Base-by-base conservation (phyloP, 768 basidiomycete species). In the Boletus eberwhitei region DNA sequence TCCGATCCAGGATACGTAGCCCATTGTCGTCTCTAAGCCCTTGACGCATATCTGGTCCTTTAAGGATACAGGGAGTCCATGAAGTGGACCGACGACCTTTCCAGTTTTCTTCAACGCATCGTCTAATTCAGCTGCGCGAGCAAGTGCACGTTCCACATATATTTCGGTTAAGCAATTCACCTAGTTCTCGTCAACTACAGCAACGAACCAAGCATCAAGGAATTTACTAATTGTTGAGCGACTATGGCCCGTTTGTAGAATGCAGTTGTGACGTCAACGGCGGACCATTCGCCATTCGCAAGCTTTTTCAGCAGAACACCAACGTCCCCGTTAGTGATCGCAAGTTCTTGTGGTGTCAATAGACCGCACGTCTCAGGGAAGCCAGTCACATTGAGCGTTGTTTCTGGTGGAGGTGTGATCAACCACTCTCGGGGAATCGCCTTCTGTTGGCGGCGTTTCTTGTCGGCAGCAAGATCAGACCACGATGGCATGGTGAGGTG, bases 151-250 rank as follows among this genome's bases (percentile, higher is more conserved):
- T 22, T 91, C 86, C 48, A 90, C 78, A 61, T 88, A 90, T n/a
- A 90, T 84, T 67, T 92, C 90, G 0, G 90, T 92, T 36, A 93
- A 65, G 65, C 91, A 92, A 59, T 91, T 91, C 6, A 83, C 83
- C 88, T 90, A 61, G 22, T 22, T 26, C 31, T 29, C 13, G 12
- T 58, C 29, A 51, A 32, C 17, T 6, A 40, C 9, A 5, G 35
- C 34, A 34, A 54, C 14, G 1, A 24, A 48, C 9, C 3, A 41
- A 14, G 32, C 26, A n/a, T 13, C n/a, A 50, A 36, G 13, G n/a
- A 38, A 66, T 79, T 63, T 50, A 88, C 88, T 16, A 91, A 65
- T 60, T 91, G 89, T 43, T 93, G 90, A 4, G 90, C 90, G 41
- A 93, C 69, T 41, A 88, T 79, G 0, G 91, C 91, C 40, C 89